Evolutionary conservation across 495 filamentous ascomycete species (phyloP).

Genomic region (Talaromyces trachyspermus): DNA sequence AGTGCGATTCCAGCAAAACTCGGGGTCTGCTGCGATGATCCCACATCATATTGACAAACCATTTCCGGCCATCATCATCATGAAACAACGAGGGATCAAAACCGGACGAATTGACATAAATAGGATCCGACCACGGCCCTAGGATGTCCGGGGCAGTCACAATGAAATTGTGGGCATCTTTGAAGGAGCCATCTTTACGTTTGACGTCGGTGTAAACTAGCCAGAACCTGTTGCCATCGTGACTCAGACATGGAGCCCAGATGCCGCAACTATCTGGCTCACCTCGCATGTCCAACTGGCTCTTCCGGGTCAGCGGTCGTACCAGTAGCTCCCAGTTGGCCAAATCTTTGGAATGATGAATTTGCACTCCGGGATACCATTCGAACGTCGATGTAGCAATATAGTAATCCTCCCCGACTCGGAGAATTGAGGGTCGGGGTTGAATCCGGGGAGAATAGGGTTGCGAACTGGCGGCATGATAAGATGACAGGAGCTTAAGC

Average conservation of each 20-base stretch:
- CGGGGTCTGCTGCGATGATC: slow-evolving; percentile 5
- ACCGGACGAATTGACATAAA: slow-evolving; percentile 45
- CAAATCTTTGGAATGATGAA: slow-evolving; percentile 50
- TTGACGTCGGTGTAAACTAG: slow-evolving; percentile 18
- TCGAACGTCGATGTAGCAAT: slow-evolving; percentile 58
- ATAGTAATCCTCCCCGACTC: slow-evolving; percentile 51
- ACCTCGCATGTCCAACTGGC: slow-evolving; percentile 15
- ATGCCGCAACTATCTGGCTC: slow-evolving; percentile 52
- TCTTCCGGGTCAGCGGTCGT: slow-evolving; percentile 18
- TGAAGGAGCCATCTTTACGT: slow-evolving; percentile 8
- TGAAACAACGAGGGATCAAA: slow-evolving; percentile 55
- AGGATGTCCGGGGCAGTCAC: slow-evolving; percentile 36
- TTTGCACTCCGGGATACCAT: slow-evolving; percentile 53
- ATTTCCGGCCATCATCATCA: slow-evolving; percentile 43
- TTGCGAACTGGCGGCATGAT: slow-evolving; percentile 24
- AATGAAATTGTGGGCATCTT: slow-evolving; percentile 42
- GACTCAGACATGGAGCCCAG: slow-evolving; percentile 55
- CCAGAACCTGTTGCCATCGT: slow-evolving; percentile 52
- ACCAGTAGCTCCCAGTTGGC: slow-evolving; percentile 48
- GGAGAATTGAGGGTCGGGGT: slow-evolving; percentile 53
- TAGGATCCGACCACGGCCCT: slow-evolving; percentile 50
- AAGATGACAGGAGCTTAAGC: no score
- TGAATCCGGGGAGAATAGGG: slow-evolving; percentile 57
- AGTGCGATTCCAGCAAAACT: slow-evolving; percentile 8
- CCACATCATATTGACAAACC: slow-evolving; percentile 10